Evolutionary conservation across 495 filamentous ascomycete species (phyloP).

Genomic region (Platismatia glauca): DNA sequence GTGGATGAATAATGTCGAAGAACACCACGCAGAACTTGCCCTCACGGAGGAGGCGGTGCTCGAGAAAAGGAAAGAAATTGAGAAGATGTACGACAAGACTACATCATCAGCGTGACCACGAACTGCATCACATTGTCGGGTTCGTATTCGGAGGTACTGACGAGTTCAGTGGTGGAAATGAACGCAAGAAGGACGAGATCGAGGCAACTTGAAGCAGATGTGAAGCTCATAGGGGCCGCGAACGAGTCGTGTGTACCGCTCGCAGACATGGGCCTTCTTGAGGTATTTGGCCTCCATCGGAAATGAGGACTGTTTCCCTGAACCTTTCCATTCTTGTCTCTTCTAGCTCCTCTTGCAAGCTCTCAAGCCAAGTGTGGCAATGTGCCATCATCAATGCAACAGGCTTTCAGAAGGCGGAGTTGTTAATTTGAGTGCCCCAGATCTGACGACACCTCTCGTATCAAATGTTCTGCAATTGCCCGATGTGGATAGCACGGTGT

Average conservation of each 20-base stretch:
- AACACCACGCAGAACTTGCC: no score
- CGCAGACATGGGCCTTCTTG: not conserved
- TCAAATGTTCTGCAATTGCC: not conserved
- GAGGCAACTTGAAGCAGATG: not conserved
- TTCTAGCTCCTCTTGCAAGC: not conserved
- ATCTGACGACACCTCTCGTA: not conserved
- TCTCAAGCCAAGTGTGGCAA: not conserved
- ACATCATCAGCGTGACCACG: not conserved
- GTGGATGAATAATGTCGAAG: no score
- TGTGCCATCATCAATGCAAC: not conserved
- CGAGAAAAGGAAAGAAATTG: no score
- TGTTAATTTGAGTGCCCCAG: not conserved
- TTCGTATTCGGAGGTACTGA: not conserved
- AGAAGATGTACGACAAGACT: not conserved
- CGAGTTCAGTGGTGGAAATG: not conserved
- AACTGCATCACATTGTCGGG: not conserved
- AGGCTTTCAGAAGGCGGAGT: not conserved
- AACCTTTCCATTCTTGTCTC: not conserved
- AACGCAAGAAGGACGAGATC: not conserved
- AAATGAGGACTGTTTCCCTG: not conserved
- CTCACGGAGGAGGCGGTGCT: no score
- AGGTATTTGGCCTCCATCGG: not conserved
- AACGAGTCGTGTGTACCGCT: not conserved
- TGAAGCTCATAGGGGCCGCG: not conserved
- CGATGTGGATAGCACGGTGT: not conserved